Conservation (phyloP, 306 rosid genomes). For the Betula pendula region DNA sequence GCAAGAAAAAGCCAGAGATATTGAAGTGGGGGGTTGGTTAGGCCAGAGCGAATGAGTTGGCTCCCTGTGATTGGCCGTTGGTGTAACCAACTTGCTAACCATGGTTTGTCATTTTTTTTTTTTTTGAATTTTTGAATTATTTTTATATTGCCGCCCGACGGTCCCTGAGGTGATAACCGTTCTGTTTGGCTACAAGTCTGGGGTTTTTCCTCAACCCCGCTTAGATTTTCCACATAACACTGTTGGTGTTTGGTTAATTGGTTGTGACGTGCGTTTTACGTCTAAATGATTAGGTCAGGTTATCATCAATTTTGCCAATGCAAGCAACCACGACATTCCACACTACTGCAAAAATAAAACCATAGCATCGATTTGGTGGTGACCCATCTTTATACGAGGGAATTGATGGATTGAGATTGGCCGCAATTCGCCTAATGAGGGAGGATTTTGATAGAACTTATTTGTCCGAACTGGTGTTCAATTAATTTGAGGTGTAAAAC, state of each 20-base stretch:
- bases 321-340: not conserved
- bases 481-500: too few species aligned
- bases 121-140: conserved; percentile 15
- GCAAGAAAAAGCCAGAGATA: conserved; percentile 1
- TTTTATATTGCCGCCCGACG: conserved; percentile 43
- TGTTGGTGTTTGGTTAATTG: too few species aligned
- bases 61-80: conserved; percentile 9
- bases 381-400: too few species aligned
- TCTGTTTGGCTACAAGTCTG: not conserved
- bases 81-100: conserved; percentile 36
- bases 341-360: not conserved
- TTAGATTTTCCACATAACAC: not conserved
- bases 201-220: not conserved
- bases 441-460: too few species aligned
- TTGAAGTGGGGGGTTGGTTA: conserved; percentile 25
- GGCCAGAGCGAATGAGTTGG: conserved; percentile 36
- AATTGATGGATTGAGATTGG: too few species aligned
- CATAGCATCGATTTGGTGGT: too few species aligned
- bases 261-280: too few species aligned
- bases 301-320: not conserved
- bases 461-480: too few species aligned
- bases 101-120: conserved; percentile 20
- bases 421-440: too few species aligned
- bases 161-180: not conserved
- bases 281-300: not conserved